phyloP scores from a whole-genome alignment of 495 filamentous ascomycete species.

The Daldinia concentrica region DNA sequence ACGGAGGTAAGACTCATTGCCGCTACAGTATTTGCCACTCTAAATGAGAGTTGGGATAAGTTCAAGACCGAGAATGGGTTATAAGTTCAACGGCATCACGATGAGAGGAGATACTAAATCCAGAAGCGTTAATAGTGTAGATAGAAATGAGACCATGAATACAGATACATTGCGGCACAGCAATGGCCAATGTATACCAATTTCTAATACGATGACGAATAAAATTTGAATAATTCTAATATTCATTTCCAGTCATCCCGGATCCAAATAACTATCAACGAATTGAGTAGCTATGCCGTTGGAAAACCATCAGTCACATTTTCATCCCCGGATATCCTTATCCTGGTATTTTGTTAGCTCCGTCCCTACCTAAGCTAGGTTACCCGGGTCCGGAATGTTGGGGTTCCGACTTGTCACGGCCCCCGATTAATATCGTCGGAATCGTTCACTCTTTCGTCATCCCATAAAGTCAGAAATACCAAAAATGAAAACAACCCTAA shows the following conservation, averaged over 20 bases:
- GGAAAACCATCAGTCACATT: neutral
- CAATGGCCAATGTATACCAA: neutral
- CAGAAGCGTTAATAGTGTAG: neutral
- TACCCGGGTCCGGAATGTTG: neutral
- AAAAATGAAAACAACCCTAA: neutral
- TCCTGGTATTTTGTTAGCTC: neutral
- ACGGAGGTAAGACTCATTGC: constrained; percentile 96
- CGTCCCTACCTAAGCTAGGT: neutral
- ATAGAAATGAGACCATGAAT: constrained; percentile 39
- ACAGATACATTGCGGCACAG: constrained; percentile 1
- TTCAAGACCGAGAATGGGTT: constrained; percentile 91
- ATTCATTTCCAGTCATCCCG: neutral
- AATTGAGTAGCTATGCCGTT: neutral
- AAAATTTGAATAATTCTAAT: neutral
- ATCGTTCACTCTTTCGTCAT: neutral
- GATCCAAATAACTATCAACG: neutral
- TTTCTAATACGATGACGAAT: neutral
- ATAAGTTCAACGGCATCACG: constrained; percentile 47
- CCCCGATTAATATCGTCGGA: neutral
- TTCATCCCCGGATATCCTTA: neutral
- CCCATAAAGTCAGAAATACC: neutral
- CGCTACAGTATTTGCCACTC: constrained; percentile 84
- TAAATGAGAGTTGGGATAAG: constrained; percentile 99
- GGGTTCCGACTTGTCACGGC: neutral
- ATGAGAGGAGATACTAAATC: neutral